Base-by-base conservation (phyloP, 768 basidiomycete genomes). In the Leccinum aurantiacum region DNA sequence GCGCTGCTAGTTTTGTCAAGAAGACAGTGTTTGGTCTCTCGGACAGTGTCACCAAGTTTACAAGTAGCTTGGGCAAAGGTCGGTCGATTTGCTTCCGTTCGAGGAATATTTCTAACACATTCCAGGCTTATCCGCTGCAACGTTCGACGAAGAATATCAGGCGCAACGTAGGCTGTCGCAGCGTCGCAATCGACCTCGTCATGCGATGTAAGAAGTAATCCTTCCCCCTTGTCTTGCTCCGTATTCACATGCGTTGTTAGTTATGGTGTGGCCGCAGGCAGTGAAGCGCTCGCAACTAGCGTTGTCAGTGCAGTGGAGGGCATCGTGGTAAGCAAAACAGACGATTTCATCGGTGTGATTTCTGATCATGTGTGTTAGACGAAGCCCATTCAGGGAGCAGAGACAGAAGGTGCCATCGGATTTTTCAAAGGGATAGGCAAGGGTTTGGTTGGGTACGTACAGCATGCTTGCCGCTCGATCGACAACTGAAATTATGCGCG, bases 371-470 rank as follows among this genome's bases (percentile, higher is more conserved):
- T 63, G 22, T 46, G 44, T 17, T 65, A 96, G 95, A 89, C 95
- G 75, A 97, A 98, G 69, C 97, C 97, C 3, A 86, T 99, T 49
- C 95, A 98, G 75, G 97, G 97, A 5, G 97, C 97, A 1, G 96
- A 98, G 69, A 80, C 85, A 9, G 95, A 90, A 70, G 97, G 97
- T 13, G 95, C 96, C 0, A 77, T 92, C 27, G 97, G 97, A 3
- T 99, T 99, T 77, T 94, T 98, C 82, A 98, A 97, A 74, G 97
- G 97, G 11, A 85, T 99, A 31, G 97, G 97, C 25, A 96, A 95
- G 74, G 95, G 97, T 19, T 79, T 98, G 52, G 93, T 97, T 56
- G 97, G 97, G 93, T 95, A 73, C 64, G 47, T 29, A 38, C 41
- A 46, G 48, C 52, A 57, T 11, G 50, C 44, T 25, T 35, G n/a